A percentile compares a stretch with the other conserved stretches of the same genome.
These are phyloP conservation scores for Wickerhamomyces pijperi DNA, from an alignment of 805 yeast genomes.

Conservation along the genomic window DNA sequence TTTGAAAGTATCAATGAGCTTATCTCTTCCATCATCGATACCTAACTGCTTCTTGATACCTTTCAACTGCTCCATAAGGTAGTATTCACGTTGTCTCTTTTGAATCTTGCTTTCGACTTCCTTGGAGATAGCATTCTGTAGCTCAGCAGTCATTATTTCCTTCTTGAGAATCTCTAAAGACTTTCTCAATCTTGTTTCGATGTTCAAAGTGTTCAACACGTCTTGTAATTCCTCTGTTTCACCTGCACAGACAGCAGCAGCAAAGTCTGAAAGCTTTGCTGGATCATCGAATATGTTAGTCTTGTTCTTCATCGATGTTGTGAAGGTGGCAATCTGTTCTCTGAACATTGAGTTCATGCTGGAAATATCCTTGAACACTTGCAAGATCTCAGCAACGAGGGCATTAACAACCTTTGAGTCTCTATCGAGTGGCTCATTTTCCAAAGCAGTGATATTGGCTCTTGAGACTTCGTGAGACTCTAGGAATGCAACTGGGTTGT, in stretches of 20 bases:
- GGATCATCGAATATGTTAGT: constrained; percentile 55
- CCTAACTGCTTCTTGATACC: constrained; percentile 83
- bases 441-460: constrained; percentile 62
- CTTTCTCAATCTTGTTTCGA: constrained; percentile 64
- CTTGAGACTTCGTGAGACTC: constrained; percentile 59
- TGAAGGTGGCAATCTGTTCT: constrained; percentile 59
- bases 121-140: constrained; percentile 74
- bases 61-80: constrained; percentile 75
- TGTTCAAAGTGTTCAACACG: constrained; percentile 62
- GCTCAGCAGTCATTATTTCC: constrained; percentile 72
- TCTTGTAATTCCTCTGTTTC: constrained; percentile 65
- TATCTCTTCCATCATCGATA: constrained; percentile 79
- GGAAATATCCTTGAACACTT: constrained; percentile 55
- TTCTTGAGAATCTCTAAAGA: constrained; percentile 71
- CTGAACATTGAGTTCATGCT: constrained; percentile 50
- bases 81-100: constrained; percentile 77
- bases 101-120: constrained; percentile 73
- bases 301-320: constrained; percentile 41
- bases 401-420: constrained; percentile 70
- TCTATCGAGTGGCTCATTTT: constrained; percentile 64
- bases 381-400: constrained; percentile 60
- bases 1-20: constrained; percentile 67
- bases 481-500: constrained; percentile 55
- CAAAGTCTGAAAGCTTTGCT: constrained; percentile 72
- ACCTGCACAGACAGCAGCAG: constrained; percentile 81